Evolutionary conservation across 768 basidiomycete genomes (phyloP), one percentile per base, ranked within the genome.

Genomic region (Suillus subalutaceus): DNA sequence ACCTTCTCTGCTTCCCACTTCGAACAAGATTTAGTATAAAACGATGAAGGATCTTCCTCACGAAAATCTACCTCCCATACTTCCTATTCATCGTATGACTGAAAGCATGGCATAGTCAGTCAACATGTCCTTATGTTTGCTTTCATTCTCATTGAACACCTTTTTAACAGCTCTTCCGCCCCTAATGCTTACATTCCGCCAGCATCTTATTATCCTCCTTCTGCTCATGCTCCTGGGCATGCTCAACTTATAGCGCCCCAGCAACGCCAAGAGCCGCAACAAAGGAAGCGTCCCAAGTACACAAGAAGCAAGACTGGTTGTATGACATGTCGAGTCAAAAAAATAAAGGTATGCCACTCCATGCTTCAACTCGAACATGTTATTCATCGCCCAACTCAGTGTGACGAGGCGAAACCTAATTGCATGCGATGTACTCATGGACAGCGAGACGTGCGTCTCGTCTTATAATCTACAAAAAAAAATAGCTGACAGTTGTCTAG

Each of bases 271-370:
- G 90, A 82, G 32, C 72, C 82, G 18, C 82, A 84, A n/a, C 81
- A 83, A 72, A 85, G 92, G 66, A 93, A 93, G 75, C 90, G 93
- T 43, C 93, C 93, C 59, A 97, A 97, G 83, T 96, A 96, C 72
- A 94, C 93, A 68, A 87, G 96, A 71, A 94, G 92, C 79, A 96
- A 97, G 81, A 95, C 94, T 1, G 96, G 96, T 30, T 98, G 96
- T 75, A 80, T 97, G 75, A 96, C 93, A 52, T 98, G 96, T 84
- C 86, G 96, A 72, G 87, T 88, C 68, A 96, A 96, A 84, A 93
- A 97, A 84, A 94, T 98, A 73, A 97, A 97, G 86, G 93, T 92
- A 68, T 63, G 84, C 74, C 63, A 43, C 16, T 63, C 63, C 56
- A 57, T 50, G n/a, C 64, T 66, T 26, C 43, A 30, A 6, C 18